These are phyloP conservation scores for Trametes hirsuta DNA, from an alignment of 1,284 basidiomycete species.

Conservation along the genomic window DNA sequence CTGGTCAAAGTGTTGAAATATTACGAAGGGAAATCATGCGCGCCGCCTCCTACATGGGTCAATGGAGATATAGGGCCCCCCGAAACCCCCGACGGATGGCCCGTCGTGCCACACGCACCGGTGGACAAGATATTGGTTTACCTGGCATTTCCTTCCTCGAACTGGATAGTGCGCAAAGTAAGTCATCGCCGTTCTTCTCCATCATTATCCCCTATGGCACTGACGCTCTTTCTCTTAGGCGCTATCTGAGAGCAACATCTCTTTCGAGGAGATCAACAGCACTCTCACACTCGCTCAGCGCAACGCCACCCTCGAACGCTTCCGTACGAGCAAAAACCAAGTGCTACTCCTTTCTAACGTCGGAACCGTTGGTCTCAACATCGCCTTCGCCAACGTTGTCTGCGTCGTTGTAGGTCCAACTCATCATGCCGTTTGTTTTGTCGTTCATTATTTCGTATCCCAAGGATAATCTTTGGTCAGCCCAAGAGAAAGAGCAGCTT, in stretches of 20 bases:
- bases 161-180: slow-evolving; percentile 12
- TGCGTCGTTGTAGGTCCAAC: slow-evolving; percentile 20
- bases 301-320: not conserved
- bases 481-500: slow-evolving; percentile 24
- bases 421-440: not conserved
- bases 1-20: not conserved
- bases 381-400: slow-evolving; percentile 29
- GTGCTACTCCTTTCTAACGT: slow-evolving; percentile 30
- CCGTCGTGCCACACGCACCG: not conserved
- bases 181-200: too few relatives aligned
- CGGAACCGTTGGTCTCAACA: slow-evolving; percentile 21
- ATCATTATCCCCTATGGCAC: too few relatives aligned
- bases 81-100: not conserved
- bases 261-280: not conserved
- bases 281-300: not conserved
- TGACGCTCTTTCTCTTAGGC: not conserved
- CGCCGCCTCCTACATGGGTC: not conserved
- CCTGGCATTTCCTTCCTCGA: slow-evolving; percentile 20
- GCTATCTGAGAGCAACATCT: not conserved
- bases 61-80: not conserved
- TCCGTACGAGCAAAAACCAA: not conserved
- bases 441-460: not conserved
- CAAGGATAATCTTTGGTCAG: slow-evolving; percentile 29
- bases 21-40: not conserved
- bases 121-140: slow-evolving; percentile 25